Evolutionary conservation across 495 filamentous ascomycete species (phyloP), one percentile per base, ranked within the genome.

Genomic region (Penicillium dipodomyicola): DNA sequence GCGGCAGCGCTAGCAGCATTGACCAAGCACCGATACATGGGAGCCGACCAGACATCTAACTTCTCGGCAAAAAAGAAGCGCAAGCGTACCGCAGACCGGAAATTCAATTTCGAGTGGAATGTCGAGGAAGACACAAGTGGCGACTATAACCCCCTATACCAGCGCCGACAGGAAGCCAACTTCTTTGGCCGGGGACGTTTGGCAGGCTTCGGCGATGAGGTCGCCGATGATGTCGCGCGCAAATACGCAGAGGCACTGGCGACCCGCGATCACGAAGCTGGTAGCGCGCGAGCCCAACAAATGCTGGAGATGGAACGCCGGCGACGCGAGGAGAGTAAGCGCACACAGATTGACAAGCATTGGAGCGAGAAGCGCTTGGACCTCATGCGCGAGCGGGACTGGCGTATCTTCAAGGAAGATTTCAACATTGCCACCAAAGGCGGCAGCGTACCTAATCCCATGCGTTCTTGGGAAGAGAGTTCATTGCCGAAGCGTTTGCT

Each of bases 41-140:
- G 94, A 7, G 86, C 88, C 11, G 90, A 96, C 47, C 83, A 88
- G 58, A 86, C 86, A 46, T 95, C 90, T 3, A 96, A 85, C 29
- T 96, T 96, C 67, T 95, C 91, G 0, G 91, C 91, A 9, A 95
- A 96, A 80, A 97, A 97, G 81, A 98, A 97, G 78, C 83, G 93
- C 47, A 87, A 87, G 70, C 81, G 95, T 59, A 96, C 92, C 1
- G 92, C 91, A 10, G 93, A 96, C 69, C 90, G 92, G 73, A 97
- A 97, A 67, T 98, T 98, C 80, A 98, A 97, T 66, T 97, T 99
- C 62, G 94, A 97, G 69, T 99, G 94, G 94, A 96, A 96, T 61
- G 80, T 84, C 2, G 92, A 97, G 63, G 94, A 99, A 63, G 94
- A 99, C 70, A 99, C 94, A 14, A 96, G 89, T 58, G 78, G 78